These are phyloP conservation scores for Saccharomycopsis hybrid DNA, from an alignment of 1,139 yeast genomes.

Conservation along the genomic window DNA sequence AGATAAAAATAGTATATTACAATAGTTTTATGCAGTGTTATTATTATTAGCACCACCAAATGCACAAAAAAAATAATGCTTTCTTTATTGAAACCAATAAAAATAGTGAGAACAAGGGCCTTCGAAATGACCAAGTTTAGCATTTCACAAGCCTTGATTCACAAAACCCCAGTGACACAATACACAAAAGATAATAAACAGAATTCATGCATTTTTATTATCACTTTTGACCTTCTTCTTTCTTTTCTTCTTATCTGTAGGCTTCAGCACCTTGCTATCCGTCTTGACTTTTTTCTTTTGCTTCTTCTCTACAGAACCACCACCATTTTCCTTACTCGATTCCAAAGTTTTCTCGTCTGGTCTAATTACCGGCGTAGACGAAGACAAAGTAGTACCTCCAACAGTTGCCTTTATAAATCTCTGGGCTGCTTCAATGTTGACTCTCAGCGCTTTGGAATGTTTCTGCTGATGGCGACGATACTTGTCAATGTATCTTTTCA, in stretches of 20 bases:
- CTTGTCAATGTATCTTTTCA: slow-evolving; percentile 62
- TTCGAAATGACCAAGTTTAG: too few relatives aligned
- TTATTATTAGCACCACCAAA: too few relatives aligned
- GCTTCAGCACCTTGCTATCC: background rate
- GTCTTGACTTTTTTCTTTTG: slow-evolving; percentile 17
- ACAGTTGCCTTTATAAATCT: slow-evolving; percentile 12
- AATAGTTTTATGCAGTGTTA: too few relatives aligned
- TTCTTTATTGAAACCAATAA: too few relatives aligned
- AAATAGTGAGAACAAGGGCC: too few relatives aligned
- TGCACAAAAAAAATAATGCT: too few relatives aligned
- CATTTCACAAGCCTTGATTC: too few relatives aligned
- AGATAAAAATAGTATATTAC: too few relatives aligned
- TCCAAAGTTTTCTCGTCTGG: background rate
- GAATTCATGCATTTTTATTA: too few relatives aligned
- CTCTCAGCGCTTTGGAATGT: slow-evolving; percentile 21
- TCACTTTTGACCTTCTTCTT: background rate
- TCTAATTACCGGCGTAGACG: slow-evolving; percentile 3
- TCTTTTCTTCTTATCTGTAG: background rate
- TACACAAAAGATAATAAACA: too few relatives aligned
- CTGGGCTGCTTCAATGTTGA: slow-evolving; percentile 17
- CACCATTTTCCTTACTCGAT: background rate
- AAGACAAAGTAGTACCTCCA: slow-evolving; percentile 3
- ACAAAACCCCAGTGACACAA: too few relatives aligned
- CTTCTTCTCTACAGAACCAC: background rate
- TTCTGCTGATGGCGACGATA: slow-evolving; percentile 39